Evolutionary conservation across 768 basidiomycete genomes (phyloP).

Genomic region (Kwoniella sp.): DNA sequence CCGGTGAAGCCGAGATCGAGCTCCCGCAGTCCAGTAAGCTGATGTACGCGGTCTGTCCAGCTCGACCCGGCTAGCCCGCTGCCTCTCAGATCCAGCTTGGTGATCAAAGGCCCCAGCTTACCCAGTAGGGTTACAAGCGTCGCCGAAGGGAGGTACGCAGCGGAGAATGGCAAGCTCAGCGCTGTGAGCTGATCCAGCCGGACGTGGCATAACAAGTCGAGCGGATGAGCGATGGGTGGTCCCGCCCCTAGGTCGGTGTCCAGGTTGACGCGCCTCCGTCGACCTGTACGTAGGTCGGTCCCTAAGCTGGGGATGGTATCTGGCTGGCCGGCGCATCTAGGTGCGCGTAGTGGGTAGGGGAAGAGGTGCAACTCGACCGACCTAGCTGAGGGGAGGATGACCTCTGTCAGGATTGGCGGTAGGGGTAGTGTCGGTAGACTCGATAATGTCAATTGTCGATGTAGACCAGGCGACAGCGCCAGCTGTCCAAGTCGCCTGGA

Average conservation of each 20-base stretch:
- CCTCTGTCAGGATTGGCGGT: constrained; percentile 9
- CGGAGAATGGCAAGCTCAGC: constrained; percentile 31
- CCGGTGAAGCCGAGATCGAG: constrained; percentile 34
- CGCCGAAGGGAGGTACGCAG: constrained; percentile 19
- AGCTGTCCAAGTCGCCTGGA: constrained; percentile 6
- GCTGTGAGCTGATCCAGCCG: constrained; percentile 21
- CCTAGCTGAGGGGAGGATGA: constrained; percentile 20
- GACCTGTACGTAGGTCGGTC: no score
- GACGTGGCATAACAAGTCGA: constrained; percentile 15
- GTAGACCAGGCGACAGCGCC: constrained; percentile 15
- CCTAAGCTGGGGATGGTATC: no score
- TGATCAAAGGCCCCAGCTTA: constrained; percentile 18
- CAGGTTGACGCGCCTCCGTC: no score
- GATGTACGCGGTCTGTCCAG: constrained; percentile 11
- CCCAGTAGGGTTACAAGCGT: constrained; percentile 18
- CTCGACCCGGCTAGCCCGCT: constrained; percentile 12
- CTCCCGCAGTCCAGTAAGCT: background rate
- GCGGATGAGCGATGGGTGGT: no score
- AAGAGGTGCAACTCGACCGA: constrained; percentile 30
- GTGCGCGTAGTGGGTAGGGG: constrained; percentile 30
- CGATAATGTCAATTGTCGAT: constrained; percentile 18
- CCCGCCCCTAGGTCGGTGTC: no score
- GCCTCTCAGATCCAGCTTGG: constrained; percentile 30
- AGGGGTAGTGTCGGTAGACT: constrained; percentile 22
- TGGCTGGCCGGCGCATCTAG: no score